A percentile compares a stretch with the other conserved stretches of the same genome.
These are phyloP conservation scores for Tremellales sp. DNA, from an alignment of 1,284 basidiomycete genomes.

Conservation along the genomic window DNA sequence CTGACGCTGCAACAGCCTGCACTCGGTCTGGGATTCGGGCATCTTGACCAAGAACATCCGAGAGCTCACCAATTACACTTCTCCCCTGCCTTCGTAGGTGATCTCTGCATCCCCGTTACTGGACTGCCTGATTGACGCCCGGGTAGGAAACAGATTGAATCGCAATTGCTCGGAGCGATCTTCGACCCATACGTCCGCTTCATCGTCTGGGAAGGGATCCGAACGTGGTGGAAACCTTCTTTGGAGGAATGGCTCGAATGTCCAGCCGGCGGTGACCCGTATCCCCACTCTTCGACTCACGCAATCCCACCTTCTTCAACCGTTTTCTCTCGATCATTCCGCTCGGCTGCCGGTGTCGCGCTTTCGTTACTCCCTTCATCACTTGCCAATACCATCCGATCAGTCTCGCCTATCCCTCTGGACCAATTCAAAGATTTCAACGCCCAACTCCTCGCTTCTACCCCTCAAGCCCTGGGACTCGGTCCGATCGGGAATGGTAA, in stretches of 20 bases:
- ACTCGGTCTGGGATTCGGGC: constrained; percentile 78
- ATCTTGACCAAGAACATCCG: constrained; percentile 78
- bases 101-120: neutral
- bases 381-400: constrained; percentile 5
- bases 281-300: constrained; percentile 37
- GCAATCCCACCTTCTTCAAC: constrained; percentile 24
- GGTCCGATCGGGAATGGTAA: constrained; percentile 8
- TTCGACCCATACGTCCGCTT: constrained; percentile 86
- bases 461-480: constrained; percentile 10
- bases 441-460: constrained; percentile 18
- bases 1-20: constrained; percentile 56
- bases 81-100: constrained; percentile 56
- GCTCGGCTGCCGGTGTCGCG: constrained; percentile 13
- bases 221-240: constrained; percentile 61
- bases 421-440: constrained; percentile 22
- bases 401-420: constrained; percentile 14
- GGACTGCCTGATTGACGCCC: neutral
- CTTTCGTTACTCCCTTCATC: constrained; percentile 15
- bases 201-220: constrained; percentile 75
- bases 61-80: constrained; percentile 68
- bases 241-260: constrained; percentile 62
- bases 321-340: constrained; percentile 17
- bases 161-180: constrained; percentile 67
- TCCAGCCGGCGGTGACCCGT: constrained; percentile 51
- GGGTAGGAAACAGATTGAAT: constrained; percentile 59